Base-by-base conservation (phyloP, 148 eudicot genomes). In the Simmondsia chinensis region DNA sequence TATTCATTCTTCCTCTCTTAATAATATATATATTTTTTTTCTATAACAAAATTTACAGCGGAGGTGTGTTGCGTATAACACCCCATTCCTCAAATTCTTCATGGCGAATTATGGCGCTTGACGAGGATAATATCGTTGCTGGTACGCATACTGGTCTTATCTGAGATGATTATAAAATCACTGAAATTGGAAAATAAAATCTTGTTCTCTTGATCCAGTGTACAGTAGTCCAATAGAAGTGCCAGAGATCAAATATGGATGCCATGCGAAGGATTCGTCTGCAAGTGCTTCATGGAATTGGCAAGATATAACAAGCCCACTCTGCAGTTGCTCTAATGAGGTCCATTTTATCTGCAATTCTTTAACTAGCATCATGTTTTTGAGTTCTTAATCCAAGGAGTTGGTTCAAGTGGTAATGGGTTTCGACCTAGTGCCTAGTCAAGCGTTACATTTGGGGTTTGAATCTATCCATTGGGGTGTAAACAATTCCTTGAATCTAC, bases 241-340 rank as follows among this genome's bases (percentile, higher is more conserved):
- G 66, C 94, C 97, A 37, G 64, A 72, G 66, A 70, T 89, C 48
- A 76, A 81, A 60, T 85, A 81, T 34, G 97, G 97, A 54, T 31
- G 42, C 41, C 59, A 42, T 60, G 43, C 29, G 15, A 69, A 52
- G 33, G 68, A 77, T 33, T 59, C 70, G 5, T 68, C 83, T 41
- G 11, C 60, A 39, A 46, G 61, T 48, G 59, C 64, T 28, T 33
- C 70, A 31, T 84, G 95, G 88, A 70, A 64, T 61, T 89, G 97
- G 97, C 53, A 64, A 51, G 75, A 81, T 59, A 73, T 89, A 46
- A 50, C 75, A 52, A 68, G 83, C 70, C 82, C 94, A 49, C 67
- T 67, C 49, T 72, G 63, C 40, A 70, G 48, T 65, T 69, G 76
- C 59, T 68, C 85, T 8, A 73, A 74, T 25, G 76, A 89, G 85